Percentiles rank a stretch among this genome's conserved stretches.
phyloP scores from a whole-genome alignment of 1,139 yeast genomes.

The Kodamaea derodonti region DNA sequence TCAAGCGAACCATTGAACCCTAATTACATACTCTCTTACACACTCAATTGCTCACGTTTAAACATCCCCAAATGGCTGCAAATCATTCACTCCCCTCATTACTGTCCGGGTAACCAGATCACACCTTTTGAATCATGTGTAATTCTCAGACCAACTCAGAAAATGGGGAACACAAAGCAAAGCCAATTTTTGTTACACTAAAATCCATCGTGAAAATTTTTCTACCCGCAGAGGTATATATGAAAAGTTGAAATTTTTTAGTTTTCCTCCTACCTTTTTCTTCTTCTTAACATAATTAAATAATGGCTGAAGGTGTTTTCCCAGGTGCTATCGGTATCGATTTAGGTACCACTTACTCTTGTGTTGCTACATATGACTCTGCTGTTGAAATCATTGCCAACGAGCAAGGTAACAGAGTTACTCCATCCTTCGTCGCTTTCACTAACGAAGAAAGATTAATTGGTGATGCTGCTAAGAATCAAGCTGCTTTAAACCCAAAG shows the following conservation, averaged over 20 bases:
- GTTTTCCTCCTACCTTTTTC: slow-evolving; percentile 7
- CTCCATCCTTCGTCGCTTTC: slow-evolving; percentile 98
- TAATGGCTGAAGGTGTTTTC: slow-evolving; percentile 98
- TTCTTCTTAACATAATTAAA: slow-evolving; percentile 14
- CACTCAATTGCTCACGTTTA: too few species aligned
- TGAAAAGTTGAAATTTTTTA: slow-evolving; percentile 1
- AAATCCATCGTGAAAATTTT: neutral
- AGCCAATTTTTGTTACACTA: neutral
- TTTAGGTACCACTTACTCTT: slow-evolving; percentile 98
- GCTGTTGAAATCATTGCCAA: slow-evolving; percentile 94
- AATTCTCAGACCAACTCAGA: neutral
- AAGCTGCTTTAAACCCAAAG: slow-evolving; percentile 95
- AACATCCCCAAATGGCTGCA: slow-evolving; percentile 4
- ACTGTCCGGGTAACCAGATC: neutral
- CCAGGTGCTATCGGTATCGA: slow-evolving; percentile 99
- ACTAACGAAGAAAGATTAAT: slow-evolving; percentile 95
- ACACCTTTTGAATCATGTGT: neutral
- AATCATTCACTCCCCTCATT: too few species aligned
- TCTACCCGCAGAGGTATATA: neutral
- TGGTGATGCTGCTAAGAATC: slow-evolving; percentile 99
- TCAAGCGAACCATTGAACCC: too few species aligned
- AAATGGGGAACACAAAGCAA: neutral
- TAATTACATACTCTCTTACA: too few species aligned
- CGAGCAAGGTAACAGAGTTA: slow-evolving; percentile 99
- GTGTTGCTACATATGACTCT: slow-evolving; percentile 95